Conservation (phyloP, 306 rosid species). For the Cucumis cinereus region DNA sequence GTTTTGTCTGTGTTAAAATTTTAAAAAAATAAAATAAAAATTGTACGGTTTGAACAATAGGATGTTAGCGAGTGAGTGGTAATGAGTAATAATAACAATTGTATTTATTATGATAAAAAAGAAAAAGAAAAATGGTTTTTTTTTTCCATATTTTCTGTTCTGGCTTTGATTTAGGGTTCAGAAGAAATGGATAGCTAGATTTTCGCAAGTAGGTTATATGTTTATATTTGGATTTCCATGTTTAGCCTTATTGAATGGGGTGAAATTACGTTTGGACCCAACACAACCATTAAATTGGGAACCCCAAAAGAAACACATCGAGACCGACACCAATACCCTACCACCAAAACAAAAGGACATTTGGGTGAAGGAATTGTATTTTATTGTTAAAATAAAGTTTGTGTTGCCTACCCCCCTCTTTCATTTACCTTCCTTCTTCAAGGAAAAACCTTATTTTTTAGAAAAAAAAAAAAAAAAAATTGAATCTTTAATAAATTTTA, state of each 20-base stretch:
- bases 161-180: constrained; percentile 12
- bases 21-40: not conserved
- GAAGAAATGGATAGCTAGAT: constrained; percentile 56
- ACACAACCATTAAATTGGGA: too few species aligned
- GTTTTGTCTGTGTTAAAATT: constrained; percentile 12
- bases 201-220: constrained; percentile 70
- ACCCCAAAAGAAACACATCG: not conserved
- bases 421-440: too few species aligned
- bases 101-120: not conserved
- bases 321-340: constrained; percentile 7
- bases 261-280: not conserved
- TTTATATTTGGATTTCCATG: constrained; percentile 27
- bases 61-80: not conserved
- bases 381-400: not conserved
- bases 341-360: not conserved
- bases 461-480: too few species aligned
- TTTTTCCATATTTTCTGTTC: not conserved
- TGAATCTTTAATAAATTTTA: too few species aligned
- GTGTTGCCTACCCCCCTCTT: too few species aligned
- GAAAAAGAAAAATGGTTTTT: not conserved
- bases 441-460: too few species aligned
- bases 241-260: constrained; percentile 19
- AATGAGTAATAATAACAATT: not conserved
- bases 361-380: not conserved
- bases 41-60: constrained; percentile 17